A percentile compares a stretch with the other conserved stretches of the same genome.
phyloP scores from a whole-genome alignment of 1,284 basidiomycete genomes.

The Irpex sp. region DNA sequence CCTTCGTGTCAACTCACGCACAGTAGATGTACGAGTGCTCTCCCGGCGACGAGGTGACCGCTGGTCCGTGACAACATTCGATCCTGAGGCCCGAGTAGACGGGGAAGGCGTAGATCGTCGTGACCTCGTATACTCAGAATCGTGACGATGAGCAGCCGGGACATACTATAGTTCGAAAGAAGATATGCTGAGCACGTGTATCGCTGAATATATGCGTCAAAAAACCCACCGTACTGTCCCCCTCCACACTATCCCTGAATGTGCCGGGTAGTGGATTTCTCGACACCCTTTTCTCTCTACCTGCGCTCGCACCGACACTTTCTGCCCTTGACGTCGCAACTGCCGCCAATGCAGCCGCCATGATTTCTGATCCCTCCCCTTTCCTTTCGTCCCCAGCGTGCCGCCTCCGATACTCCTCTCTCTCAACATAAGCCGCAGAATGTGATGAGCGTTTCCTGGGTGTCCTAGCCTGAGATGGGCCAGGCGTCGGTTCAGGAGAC shows the following conservation, averaged over 20 bases:
- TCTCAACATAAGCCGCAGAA: slow-evolving; percentile 19
- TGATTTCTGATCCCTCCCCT: slow-evolving; percentile 35
- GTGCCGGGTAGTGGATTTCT: slow-evolving; percentile 59
- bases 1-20: slow-evolving; percentile 40
- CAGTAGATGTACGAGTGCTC: slow-evolving; percentile 38
- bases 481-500: slow-evolving; percentile 29
- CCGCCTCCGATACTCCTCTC: slow-evolving; percentile 6
- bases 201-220: slow-evolving; percentile 47
- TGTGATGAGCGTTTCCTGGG: slow-evolving; percentile 43
- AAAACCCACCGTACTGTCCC: slow-evolving; percentile 26
- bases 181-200: slow-evolving; percentile 5
- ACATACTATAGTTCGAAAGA: slow-evolving; percentile 11
- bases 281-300: slow-evolving; percentile 37
- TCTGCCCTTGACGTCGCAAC: slow-evolving; percentile 42
- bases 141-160: slow-evolving; percentile 23
- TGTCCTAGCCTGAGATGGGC: slow-evolving; percentile 32
- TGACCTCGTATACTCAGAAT: slow-evolving; percentile 8
- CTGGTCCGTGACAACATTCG: slow-evolving; percentile 5
- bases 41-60: slow-evolving; percentile 29
- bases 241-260: slow-evolving; percentile 44
- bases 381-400: slow-evolving; percentile 22
- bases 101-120: slow-evolving; percentile 22
- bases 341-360: slow-evolving; percentile 56
- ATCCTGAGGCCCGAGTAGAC: slow-evolving; percentile 15
- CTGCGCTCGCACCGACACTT: slow-evolving; percentile 28